Conservation (phyloP, 176 grass and related monocot genomes). For the Raddia distichophylla region DNA sequence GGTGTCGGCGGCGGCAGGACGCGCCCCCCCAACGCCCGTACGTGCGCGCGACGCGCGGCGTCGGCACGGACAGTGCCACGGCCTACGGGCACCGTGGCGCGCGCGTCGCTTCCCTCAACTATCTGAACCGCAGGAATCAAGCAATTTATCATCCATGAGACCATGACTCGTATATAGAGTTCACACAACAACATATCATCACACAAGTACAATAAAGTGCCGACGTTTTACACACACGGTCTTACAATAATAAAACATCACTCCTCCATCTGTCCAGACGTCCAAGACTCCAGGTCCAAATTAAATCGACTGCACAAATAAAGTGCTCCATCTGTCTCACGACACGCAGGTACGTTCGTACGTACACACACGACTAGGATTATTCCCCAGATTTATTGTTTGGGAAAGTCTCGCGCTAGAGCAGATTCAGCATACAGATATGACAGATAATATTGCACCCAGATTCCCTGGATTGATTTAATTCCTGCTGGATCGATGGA, state of each 20-base stretch:
- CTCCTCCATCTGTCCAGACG: too few relatives aligned
- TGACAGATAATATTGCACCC: background rate
- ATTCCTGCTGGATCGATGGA: background rate
- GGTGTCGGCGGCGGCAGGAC: too few relatives aligned
- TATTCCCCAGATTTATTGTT: background rate
- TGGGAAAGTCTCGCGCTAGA: background rate
- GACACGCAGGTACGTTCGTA: background rate
- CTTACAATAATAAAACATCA: background rate
- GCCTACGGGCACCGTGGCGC: too few relatives aligned
- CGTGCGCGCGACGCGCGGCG: too few relatives aligned
- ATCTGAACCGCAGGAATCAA: background rate
- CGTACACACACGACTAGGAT: background rate
- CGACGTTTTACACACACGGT: background rate
- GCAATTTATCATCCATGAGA: background rate
- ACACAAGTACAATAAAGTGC: background rate
- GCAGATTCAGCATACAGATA: background rate
- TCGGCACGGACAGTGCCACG: too few relatives aligned
- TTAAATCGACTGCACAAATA: too few relatives aligned
- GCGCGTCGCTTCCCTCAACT: too few relatives aligned
- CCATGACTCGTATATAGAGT: too few relatives aligned
- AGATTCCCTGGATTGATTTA: background rate
- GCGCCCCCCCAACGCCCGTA: too few relatives aligned
- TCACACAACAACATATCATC: background rate
- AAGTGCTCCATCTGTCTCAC: too few relatives aligned
- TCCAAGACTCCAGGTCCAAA: too few relatives aligned